These are phyloP conservation scores for Acanthamoeba castellanii DNA, from an alignment of 208 protist genomes.

Conservation along the genomic window DNA sequence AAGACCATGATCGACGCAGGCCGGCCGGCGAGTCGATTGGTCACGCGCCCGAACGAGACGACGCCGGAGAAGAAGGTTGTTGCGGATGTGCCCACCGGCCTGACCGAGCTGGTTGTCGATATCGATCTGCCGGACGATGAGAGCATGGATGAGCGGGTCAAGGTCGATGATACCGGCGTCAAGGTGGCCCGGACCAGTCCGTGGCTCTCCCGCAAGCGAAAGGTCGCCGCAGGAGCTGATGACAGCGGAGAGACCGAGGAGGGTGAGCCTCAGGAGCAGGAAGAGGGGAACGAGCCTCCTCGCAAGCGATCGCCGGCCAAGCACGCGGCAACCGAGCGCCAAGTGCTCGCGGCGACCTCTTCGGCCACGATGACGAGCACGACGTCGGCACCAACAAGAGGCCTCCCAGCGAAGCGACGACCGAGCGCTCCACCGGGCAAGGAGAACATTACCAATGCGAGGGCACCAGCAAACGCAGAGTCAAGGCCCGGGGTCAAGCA, in stretches of 20 bases:
- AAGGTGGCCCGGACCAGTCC: background rate
- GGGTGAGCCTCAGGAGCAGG: background rate
- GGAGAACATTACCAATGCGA: background rate
- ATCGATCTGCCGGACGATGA: slow-evolving; percentile 2
- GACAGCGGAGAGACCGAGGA: background rate
- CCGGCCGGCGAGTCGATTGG: too few species aligned
- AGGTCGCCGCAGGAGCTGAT: background rate
- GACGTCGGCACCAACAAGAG: too few species aligned
- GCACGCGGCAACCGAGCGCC: background rate
- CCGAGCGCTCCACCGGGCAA: background rate
- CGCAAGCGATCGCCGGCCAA: background rate
- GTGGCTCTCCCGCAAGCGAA: slow-evolving; percentile 18
- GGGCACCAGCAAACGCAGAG: background rate
- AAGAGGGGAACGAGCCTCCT: background rate
- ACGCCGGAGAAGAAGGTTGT: background rate
- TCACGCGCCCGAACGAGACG: too few species aligned
- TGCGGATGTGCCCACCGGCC: too few species aligned
- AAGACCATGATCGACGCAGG: background rate
- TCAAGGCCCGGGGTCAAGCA: background rate
- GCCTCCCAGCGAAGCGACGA: too few species aligned
- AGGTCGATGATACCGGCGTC: background rate
- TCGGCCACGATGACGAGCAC: too few species aligned
- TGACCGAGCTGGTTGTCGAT: background rate
- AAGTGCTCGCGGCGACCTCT: too few species aligned
- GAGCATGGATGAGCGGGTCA: background rate